Conservation (phyloP, 1,284 basidiomycete species). For the Rhodotorula sp. region DNA sequence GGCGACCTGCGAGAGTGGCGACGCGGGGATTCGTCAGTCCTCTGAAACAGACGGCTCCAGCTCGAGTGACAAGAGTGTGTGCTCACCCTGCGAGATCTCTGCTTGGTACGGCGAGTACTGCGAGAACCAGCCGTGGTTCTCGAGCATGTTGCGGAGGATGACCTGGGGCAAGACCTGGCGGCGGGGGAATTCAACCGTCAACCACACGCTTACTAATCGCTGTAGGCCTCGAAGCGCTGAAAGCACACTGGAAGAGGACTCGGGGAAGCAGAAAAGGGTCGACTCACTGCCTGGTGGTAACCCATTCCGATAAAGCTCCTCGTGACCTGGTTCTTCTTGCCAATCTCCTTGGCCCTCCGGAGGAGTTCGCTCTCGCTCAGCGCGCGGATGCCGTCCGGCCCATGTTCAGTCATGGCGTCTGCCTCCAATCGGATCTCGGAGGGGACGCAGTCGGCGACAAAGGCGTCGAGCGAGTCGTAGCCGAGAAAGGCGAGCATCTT, state of each 20-base stretch:
- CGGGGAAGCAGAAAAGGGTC: neutral
- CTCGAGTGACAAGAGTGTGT: conserved; percentile 28
- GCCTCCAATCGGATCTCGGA: conserved; percentile 68
- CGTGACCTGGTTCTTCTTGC: conserved; percentile 71
- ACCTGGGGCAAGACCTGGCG: conserved; percentile 76
- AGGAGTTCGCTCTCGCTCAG: conserved; percentile 85
- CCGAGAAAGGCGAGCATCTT: conserved; percentile 78
- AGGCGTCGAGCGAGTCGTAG: conserved; percentile 80
- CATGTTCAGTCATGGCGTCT: conserved; percentile 62
- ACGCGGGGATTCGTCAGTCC: neutral
- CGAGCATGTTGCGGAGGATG: conserved; percentile 82
- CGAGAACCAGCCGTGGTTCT: conserved; percentile 98
- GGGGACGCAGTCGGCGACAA: conserved; percentile 77
- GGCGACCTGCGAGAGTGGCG: conserved; percentile 62
- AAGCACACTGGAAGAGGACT: no score
- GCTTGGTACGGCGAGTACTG: conserved; percentile 84
- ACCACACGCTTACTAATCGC: no score
- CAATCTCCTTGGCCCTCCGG: conserved; percentile 71
- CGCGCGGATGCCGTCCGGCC: conserved; percentile 58
- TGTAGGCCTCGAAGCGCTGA: neutral
- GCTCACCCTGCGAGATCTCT: conserved; percentile 81
- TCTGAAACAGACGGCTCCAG: neutral
- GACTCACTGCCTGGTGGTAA: conserved; percentile 72
- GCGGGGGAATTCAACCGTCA: neutral
- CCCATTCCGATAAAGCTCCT: conserved; percentile 98